These are phyloP conservation scores for Plasmodium blacklocki DNA, from an alignment of 169 alveolate genomes.

Conservation along the genomic window DNA sequence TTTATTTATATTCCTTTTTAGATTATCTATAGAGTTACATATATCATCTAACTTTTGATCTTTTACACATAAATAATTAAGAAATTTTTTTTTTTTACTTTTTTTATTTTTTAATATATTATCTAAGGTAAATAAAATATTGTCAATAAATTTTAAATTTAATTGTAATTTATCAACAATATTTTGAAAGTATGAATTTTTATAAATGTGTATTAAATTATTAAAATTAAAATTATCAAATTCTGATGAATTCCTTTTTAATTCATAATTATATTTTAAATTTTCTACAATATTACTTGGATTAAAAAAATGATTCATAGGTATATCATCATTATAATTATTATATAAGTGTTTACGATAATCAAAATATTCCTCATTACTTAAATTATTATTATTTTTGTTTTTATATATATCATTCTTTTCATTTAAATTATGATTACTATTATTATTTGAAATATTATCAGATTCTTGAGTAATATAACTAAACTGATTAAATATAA, in stretches of 20 bases:
- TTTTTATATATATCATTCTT: too few species aligned
- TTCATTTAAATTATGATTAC: too few species aligned
- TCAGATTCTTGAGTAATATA: slow-evolving; percentile 22
- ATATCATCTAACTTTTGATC: slow-evolving; percentile 70
- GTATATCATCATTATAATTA: slow-evolving; percentile 10
- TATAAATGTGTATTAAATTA: slow-evolving; percentile 28
- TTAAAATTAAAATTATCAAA: slow-evolving; percentile 32
- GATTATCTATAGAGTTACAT: slow-evolving; percentile 61
- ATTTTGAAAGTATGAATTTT: slow-evolving; percentile 66
- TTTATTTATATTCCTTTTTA: slow-evolving; percentile 56
- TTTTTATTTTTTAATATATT: slow-evolving; percentile 23
- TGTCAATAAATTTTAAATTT: slow-evolving; percentile 65
- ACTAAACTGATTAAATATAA: slow-evolving; percentile 37
- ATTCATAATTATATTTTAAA: slow-evolving; percentile 57
- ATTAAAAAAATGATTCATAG: slow-evolving; percentile 30
- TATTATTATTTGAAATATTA: not conserved
- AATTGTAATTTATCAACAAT: slow-evolving; percentile 62
- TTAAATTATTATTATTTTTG: too few species aligned
- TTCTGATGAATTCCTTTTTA: slow-evolving; percentile 24
- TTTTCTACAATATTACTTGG: slow-evolving; percentile 63
- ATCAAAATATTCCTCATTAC: not conserved
- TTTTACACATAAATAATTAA: slow-evolving; percentile 50
- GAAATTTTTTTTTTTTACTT: slow-evolving; percentile 36
- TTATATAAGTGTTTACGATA: not conserved
- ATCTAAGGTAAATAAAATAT: slow-evolving; percentile 45